These are phyloP conservation scores for Tolypocladium cylindrosporum DNA, from an alignment of 2,329 filamentous ascomycete genomes.

Conservation along the genomic window DNA sequence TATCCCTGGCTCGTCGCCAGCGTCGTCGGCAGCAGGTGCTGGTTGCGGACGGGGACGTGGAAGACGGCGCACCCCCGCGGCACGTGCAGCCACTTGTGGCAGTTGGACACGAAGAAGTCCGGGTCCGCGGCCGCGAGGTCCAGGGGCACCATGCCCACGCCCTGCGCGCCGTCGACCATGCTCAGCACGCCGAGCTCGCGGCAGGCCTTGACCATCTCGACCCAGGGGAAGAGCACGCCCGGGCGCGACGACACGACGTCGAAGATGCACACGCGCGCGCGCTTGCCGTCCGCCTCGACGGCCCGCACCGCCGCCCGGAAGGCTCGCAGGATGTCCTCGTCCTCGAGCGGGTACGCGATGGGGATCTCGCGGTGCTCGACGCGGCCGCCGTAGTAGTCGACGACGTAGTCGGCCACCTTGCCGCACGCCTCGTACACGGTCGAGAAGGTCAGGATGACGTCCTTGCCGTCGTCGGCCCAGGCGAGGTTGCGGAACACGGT, in stretches of 20 bases:
- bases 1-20: constrained; percentile 78
- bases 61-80: constrained; percentile 75
- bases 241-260: constrained; percentile 75
- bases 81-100: constrained; percentile 81
- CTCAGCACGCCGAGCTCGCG: constrained; percentile 58
- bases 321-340: constrained; percentile 50
- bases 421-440: constrained; percentile 73
- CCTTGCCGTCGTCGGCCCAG: constrained; percentile 59
- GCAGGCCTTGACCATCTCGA: constrained; percentile 54
- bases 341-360: constrained; percentile 59
- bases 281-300: constrained; percentile 45
- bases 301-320: constrained; percentile 51
- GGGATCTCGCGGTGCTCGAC: constrained; percentile 43
- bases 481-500: constrained; percentile 66
- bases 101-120: constrained; percentile 82
- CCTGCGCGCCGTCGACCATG: constrained; percentile 77
- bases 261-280: constrained; percentile 56
- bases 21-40: constrained; percentile 62
- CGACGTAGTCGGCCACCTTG: constrained; percentile 59
- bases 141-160: constrained; percentile 66
- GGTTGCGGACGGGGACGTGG: constrained; percentile 68
- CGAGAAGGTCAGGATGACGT: constrained; percentile 70
- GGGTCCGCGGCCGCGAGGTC: constrained; percentile 58
- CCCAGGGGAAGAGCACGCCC: constrained; percentile 71
- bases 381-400: constrained; percentile 48